Evolutionary conservation across 179 eudicot species (phyloP), one percentile per base, ranked within the genome.

Genomic region (Spergularia azorica): DNA sequence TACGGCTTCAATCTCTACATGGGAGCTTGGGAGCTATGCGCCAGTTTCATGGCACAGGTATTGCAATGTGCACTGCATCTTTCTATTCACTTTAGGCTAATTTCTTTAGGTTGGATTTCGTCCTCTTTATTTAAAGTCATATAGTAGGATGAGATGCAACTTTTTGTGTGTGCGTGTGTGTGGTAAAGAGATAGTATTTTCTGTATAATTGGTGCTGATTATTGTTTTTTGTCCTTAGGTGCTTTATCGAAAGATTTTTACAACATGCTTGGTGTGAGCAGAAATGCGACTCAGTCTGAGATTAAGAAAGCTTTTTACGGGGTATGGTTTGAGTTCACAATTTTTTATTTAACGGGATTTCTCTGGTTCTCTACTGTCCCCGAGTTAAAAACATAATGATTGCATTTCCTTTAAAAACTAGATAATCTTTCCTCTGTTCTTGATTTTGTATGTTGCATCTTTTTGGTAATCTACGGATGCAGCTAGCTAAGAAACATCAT

Each of bases 401-500:
- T 3, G 63, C 14, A 6, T 50, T 17, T 18, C 57, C 46, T 67
- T 67, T 32, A 17, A 55, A 43, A 67, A 67, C 36, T 18, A 68
- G 5, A 67, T 43, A 17, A 41, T 6, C 32, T 65, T 63, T 36
- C 57, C 8, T 38, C 43, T 50, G 41, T 51, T 51, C 9, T 17
- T 71, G 16, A 21, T 48, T n/a, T 60, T 54, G 41, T 13, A 52
- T 52, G 56, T 9, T 52, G 56, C 3, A 52, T 52, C 68, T 63
- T 38, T 43, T 5, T 43, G 79, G 58, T 3, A 38, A 48, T 59
- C 38, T 15, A 17, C 60, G 20, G 20, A 46, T 58, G n/a, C 83
- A 95, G 98, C 89, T 93, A 77, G 98, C 98, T 17, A 95, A 95
- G 86, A 90, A 90, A 82, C 88, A 91, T 80, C 98, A 95, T 83